Conservation (phyloP, 1,139 yeast species). For the Suhomyces anneliseae region DNA sequence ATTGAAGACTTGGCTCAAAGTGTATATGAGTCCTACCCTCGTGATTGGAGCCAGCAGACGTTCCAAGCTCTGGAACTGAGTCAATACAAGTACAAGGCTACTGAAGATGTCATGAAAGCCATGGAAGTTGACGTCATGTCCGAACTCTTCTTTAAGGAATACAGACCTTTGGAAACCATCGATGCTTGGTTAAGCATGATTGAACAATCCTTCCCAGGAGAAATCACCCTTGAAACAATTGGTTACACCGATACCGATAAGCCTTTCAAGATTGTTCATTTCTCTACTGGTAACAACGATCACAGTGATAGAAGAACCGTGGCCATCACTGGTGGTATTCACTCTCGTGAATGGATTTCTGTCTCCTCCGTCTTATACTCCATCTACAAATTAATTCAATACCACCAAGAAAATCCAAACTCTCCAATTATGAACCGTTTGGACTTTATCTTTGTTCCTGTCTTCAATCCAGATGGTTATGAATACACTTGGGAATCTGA, state of each 20-base stretch:
- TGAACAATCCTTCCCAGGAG: conserved; percentile 56
- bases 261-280: conserved; percentile 63
- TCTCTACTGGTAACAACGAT: conserved; percentile 47
- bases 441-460: conserved; percentile 78
- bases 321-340: conserved; percentile 80
- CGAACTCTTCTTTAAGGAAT: conserved; percentile 66
- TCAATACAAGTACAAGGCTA: conserved; percentile 17
- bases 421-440: conserved; percentile 35
- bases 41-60: conserved; percentile 9
- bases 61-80: neutral
- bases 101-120: conserved; percentile 21
- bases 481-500: conserved; percentile 78
- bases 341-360: conserved; percentile 90
- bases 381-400: conserved; percentile 54
- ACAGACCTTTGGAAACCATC: conserved; percentile 66
- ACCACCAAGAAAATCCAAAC: conserved; percentile 46
- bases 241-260: conserved; percentile 79
- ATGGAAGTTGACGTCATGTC: conserved; percentile 25
- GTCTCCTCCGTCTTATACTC: conserved; percentile 67
- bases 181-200: conserved; percentile 69
- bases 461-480: conserved; percentile 89
- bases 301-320: conserved; percentile 62
- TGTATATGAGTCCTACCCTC: conserved; percentile 56
- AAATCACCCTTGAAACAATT: conserved; percentile 59
- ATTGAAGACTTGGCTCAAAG: conserved; percentile 58